Conservation (phyloP, 2,329 filamentous ascomycete species). For the Beauveria brongniartii region DNA sequence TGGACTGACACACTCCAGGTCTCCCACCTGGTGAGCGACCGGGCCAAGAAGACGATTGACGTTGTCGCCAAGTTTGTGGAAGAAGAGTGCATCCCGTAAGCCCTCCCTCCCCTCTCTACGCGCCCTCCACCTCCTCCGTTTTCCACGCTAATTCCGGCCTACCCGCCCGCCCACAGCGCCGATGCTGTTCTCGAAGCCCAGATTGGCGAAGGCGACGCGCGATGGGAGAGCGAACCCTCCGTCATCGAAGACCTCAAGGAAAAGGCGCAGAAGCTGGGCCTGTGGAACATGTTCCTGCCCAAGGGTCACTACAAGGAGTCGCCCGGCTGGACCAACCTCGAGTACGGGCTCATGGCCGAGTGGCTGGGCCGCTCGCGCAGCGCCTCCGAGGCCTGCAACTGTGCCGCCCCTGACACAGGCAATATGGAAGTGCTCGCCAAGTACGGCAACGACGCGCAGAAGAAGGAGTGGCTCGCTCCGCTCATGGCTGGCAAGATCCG, state of each 20-base stretch:
- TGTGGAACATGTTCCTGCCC: slow-evolving; percentile 98
- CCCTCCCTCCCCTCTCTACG: background rate
- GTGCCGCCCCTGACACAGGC: slow-evolving; percentile 82
- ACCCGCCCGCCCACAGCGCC: slow-evolving; percentile 38
- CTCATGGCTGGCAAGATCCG: slow-evolving; percentile 78
- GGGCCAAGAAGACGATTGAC: slow-evolving; percentile 77
- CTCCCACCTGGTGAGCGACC: slow-evolving; percentile 63
- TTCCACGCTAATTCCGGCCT: background rate
- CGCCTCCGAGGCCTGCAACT: slow-evolving; percentile 84
- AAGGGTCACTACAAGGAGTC: slow-evolving; percentile 94
- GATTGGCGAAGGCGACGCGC: slow-evolving; percentile 63
- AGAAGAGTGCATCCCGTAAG: slow-evolving; percentile 81
- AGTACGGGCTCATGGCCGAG: slow-evolving; percentile 97
- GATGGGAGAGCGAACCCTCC: slow-evolving; percentile 73
- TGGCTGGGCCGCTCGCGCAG: slow-evolving; percentile 78
- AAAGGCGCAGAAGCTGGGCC: slow-evolving; percentile 71
- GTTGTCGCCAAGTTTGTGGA: slow-evolving; percentile 92
- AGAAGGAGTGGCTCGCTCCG: slow-evolving; percentile 73
- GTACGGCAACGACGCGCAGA: slow-evolving; percentile 80
- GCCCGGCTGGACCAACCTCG: slow-evolving; percentile 87
- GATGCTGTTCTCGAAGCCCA: slow-evolving; percentile 76
- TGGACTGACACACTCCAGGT: slow-evolving; percentile 26
- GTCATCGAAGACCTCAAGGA: slow-evolving; percentile 85
- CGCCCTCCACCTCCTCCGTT: background rate
- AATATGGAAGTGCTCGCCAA: slow-evolving; percentile 95